Conservation (phyloP, 2,329 filamentous ascomycete species). For the Nothophaeocryptopus gaeumannii region DNA sequence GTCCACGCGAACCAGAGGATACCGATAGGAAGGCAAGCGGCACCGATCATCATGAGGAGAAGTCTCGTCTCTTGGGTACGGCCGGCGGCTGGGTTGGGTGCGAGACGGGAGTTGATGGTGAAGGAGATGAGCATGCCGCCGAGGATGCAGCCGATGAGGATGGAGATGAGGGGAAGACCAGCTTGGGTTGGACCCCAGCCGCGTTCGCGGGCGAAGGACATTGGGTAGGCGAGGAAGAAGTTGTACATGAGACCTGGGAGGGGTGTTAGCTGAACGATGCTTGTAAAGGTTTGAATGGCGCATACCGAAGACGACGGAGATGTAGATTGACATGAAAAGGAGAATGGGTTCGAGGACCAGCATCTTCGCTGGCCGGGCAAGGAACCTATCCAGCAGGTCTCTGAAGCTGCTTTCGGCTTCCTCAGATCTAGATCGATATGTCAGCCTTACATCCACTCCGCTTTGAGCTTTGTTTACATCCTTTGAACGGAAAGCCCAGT, state of each 20-base stretch:
- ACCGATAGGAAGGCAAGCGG: slow-evolving; percentile 33
- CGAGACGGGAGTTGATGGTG: slow-evolving; percentile 41
- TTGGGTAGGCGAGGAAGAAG: slow-evolving; percentile 34
- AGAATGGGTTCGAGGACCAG: slow-evolving; percentile 48
- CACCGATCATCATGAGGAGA: slow-evolving; percentile 41
- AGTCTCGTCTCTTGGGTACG: slow-evolving; percentile 43
- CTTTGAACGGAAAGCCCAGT: slow-evolving; percentile 41
- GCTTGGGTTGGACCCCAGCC: slow-evolving; percentile 73
- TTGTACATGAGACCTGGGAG: slow-evolving; percentile 34
- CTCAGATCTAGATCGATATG: slow-evolving; percentile 32
- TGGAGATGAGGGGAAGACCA: slow-evolving; percentile 71
- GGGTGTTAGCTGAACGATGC: background rate
- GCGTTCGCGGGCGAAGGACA: slow-evolving; percentile 64
- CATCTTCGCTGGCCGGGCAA: slow-evolving; percentile 43
- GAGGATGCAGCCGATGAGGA: slow-evolving; percentile 64
- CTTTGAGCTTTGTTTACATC: no score
- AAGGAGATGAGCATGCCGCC: slow-evolving; percentile 47
- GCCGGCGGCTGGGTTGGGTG: slow-evolving; percentile 39
- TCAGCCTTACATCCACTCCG: no score
- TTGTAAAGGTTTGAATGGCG: slow-evolving; percentile 22
- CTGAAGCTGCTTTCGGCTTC: slow-evolving; percentile 40
- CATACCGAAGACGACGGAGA: slow-evolving; percentile 27
- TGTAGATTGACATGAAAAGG: slow-evolving; percentile 39
- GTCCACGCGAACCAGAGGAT: slow-evolving; percentile 42
- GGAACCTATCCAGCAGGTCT: slow-evolving; percentile 41